phyloP scores from a whole-genome alignment of 2,329 filamentous ascomycete species.

The Tetracladium maxilliforme region DNA sequence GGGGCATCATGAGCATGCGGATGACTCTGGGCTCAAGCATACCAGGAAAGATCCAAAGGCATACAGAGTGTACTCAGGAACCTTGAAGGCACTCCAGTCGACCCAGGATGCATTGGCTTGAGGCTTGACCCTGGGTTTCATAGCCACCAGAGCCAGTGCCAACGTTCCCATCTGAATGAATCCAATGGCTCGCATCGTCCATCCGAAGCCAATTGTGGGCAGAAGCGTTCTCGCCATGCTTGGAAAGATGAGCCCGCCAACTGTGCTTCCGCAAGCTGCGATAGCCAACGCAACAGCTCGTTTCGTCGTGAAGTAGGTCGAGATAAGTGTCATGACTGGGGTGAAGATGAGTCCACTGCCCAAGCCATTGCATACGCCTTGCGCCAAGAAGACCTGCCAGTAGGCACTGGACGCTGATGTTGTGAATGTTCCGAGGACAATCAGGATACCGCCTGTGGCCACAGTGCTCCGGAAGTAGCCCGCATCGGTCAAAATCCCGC shows the following conservation, averaged over 20 bases:
- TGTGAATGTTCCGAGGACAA: conserved; percentile 22
- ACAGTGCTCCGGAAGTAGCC: conserved; percentile 18
- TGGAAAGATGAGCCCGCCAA: conserved; percentile 27
- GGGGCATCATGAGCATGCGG: not conserved
- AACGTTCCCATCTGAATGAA: conserved; percentile 25
- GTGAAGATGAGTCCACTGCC: conserved; percentile 24
- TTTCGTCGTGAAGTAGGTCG: conserved; percentile 24
- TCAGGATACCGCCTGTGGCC: conserved; percentile 14
- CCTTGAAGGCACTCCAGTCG: conserved; percentile 27
- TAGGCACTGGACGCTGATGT: conserved; percentile 21
- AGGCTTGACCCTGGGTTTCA: conserved; percentile 22
- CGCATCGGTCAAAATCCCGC: conserved; percentile 21
- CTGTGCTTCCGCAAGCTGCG: conserved; percentile 19
- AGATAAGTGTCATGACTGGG: conserved; percentile 19
- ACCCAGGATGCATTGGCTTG: conserved; percentile 24
- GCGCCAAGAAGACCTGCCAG: conserved; percentile 26
- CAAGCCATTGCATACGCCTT: conserved; percentile 24
- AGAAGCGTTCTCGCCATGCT: conserved; percentile 24
- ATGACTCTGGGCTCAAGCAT: conserved; percentile 4
- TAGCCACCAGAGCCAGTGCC: conserved; percentile 18
- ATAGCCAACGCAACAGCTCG: conserved; percentile 20
- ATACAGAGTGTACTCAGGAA: conserved; percentile 27
- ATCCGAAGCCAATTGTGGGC: conserved; percentile 24
- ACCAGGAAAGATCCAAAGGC: conserved; percentile 22
- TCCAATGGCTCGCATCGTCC: conserved; percentile 28